These are phyloP conservation scores for Rhododendron kiyosumense DNA, from an alignment of 148 eudicot species.

Conservation along the genomic window DNA sequence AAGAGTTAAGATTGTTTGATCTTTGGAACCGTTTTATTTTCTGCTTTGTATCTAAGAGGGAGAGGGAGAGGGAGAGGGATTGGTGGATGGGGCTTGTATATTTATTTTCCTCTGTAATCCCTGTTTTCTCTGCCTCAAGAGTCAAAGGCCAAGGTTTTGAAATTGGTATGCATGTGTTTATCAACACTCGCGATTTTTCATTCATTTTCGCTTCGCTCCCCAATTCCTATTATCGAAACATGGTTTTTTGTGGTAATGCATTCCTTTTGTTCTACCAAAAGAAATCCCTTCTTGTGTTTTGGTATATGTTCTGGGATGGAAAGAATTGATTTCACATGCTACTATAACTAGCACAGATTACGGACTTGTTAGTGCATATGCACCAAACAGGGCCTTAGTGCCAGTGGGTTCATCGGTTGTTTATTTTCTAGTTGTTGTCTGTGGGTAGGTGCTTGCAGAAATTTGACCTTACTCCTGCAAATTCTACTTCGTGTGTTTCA, in stretches of 20 bases:
- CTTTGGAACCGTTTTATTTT: not conserved
- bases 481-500: not conserved
- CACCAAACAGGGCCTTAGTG: no score
- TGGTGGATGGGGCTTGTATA: not conserved
- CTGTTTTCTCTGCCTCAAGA: not conserved
- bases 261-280: not conserved
- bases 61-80: not conserved
- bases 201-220: not conserved
- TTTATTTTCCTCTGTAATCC: not conserved
- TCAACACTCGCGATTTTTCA: not conserved
- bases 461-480: no score
- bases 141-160: not conserved
- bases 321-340: not conserved
- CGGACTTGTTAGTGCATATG: not conserved
- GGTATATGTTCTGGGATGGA: not conserved
- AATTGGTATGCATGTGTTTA: not conserved
- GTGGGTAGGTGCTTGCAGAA: no score
- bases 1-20: constrained; percentile 20
- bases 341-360: not conserved
- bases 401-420: not conserved
- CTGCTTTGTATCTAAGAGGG: not conserved
- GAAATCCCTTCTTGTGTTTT: not conserved
- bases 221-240: not conserved
- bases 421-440: not conserved
- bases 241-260: not conserved